Evolutionary conservation across 768 basidiomycete species (phyloP), one percentile per base, ranked within the genome.

Genomic region (Multifurca ochricompacta): DNA sequence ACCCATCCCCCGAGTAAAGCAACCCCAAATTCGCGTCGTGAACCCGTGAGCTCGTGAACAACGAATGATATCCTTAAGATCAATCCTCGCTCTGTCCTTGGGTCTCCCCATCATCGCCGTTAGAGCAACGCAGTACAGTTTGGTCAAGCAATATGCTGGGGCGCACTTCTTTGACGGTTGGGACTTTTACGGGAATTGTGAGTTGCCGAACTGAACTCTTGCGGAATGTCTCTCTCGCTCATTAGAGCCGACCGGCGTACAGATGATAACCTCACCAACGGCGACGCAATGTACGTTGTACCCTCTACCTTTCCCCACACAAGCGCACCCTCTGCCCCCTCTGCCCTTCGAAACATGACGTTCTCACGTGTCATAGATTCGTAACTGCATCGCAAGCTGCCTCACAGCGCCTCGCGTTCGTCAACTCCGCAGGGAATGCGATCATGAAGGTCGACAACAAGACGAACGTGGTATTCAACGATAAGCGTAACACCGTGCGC

Each of bases 381-480:
- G 70, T 81, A 37, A 76, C 75, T 1, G 66, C 65, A 10, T 56
- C 63, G 45, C 69, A 69, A 13, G 82, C 77, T 3, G 64, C 69
- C 31, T 69, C 75, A 6, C 68, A 74, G 34, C 67, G 77, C 53
- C 78, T 87, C 32, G 77, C 83, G 1, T 86, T 75, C 62, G 75
- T 86, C 39, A 82, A 89, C 7, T 59, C 71, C 16, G 83, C 85
- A 3, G 83, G 81, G 13, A 83, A 84, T 56, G 87, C 86, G 1
- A 79, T 90, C 62, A 83, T 90, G 64, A 79, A 77, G 62, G 85
- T 89, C 11, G 87, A 89, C 69, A 87, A 88, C 64, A 78, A 75
- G 27, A 73, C 82, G 1, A 71, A 63, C 1, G 76, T 86, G 16
- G 65, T 65, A 16, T 62, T 55, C 59, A 75, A 77, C 58, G 58